phyloP scores from a whole-genome alignment of 2,329 filamentous ascomycete species.

The Aspergillus awamori region DNA sequence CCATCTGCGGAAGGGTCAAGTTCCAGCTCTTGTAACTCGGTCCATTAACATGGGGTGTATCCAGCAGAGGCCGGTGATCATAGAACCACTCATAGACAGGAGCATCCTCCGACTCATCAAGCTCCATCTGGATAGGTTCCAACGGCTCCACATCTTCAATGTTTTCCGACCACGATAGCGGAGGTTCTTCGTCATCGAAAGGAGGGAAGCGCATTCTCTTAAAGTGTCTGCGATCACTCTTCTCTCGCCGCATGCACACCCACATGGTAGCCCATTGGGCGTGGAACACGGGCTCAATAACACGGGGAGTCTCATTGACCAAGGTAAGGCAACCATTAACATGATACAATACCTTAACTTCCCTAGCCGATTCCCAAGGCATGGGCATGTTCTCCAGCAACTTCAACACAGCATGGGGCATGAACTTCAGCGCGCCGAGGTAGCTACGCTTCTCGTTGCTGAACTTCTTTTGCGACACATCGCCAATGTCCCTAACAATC shows the following conservation, averaged over 20 bases:
- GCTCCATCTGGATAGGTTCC: conserved; percentile 97
- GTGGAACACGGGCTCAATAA: conserved; percentile 97
- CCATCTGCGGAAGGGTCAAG: conserved; percentile 90
- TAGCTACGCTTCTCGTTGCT: conserved; percentile 98
- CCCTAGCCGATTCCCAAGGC: conserved; percentile 95
- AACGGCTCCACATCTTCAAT: conserved; percentile 97
- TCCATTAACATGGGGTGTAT: conserved; percentile 92
- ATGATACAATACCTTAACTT: conserved; percentile 97
- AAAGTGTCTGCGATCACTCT: conserved; percentile 92
- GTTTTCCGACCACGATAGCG: conserved; percentile 96
- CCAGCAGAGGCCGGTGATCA: conserved; percentile 84
- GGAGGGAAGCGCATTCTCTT: conserved; percentile 99
- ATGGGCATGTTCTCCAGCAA: conserved; percentile 99
- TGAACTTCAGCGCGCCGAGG: conserved; percentile 95
- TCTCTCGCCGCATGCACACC: conserved; percentile 97
- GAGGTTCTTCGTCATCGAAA: conserved; percentile 97
- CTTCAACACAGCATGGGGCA: conserved; percentile 98
- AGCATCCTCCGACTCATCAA: conserved; percentile 89
- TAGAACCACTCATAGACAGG: conserved; percentile 98
- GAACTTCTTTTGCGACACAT: conserved; percentile 99
- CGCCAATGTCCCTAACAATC: conserved; percentile 97
- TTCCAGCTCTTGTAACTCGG: conserved; percentile 98
- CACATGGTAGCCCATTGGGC: conserved; percentile 99
- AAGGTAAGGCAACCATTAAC: conserved; percentile 96
- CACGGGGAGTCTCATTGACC: conserved; percentile 93